These are phyloP conservation scores for Candida alai DNA, from an alignment of 805 yeast species.

Conservation along the genomic window DNA sequence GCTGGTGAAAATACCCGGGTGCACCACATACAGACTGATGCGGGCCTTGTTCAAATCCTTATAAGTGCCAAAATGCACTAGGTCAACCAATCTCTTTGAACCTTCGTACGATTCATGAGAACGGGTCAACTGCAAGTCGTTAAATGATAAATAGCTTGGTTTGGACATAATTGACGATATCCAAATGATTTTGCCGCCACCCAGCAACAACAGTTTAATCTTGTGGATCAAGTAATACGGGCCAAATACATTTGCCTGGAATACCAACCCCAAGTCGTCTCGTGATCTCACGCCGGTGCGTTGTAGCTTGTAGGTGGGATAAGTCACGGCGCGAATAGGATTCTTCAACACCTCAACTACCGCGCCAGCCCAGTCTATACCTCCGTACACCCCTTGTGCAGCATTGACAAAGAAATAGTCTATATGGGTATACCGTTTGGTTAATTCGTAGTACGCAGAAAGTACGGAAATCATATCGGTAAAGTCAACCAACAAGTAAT, in stretches of 20 bases:
- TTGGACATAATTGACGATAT: conserved; percentile 79
- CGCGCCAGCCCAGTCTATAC: conserved; percentile 85
- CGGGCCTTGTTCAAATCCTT: conserved; percentile 40
- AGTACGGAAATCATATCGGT: conserved; percentile 83
- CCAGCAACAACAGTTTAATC: conserved; percentile 48
- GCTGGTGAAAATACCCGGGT: conserved; percentile 92
- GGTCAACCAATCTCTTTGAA: conserved; percentile 81
- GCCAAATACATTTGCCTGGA: conserved; percentile 95
- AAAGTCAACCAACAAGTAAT: conserved; percentile 86
- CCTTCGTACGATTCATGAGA: conserved; percentile 81
- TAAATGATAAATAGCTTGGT: conserved; percentile 65
- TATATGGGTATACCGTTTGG: conserved; percentile 57
- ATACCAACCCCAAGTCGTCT: conserved; percentile 83
- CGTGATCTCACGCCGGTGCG: conserved; percentile 66
- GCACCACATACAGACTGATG: conserved; percentile 72
- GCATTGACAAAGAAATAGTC: conserved; percentile 85
- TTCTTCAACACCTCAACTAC: conserved; percentile 56
- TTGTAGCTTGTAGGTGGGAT: conserved; percentile 83
- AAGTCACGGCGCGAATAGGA: conserved; percentile 83
- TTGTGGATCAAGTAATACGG: conserved; percentile 82
- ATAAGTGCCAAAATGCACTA: conserved; percentile 73
- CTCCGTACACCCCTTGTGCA: conserved; percentile 82
- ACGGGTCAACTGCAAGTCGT: conserved; percentile 69
- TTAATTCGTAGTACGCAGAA: conserved; percentile 67
- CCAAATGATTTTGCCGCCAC: conserved; percentile 75